Conservation (phyloP, 257 asterid genomes). For the Jasminum sambac region DNA sequence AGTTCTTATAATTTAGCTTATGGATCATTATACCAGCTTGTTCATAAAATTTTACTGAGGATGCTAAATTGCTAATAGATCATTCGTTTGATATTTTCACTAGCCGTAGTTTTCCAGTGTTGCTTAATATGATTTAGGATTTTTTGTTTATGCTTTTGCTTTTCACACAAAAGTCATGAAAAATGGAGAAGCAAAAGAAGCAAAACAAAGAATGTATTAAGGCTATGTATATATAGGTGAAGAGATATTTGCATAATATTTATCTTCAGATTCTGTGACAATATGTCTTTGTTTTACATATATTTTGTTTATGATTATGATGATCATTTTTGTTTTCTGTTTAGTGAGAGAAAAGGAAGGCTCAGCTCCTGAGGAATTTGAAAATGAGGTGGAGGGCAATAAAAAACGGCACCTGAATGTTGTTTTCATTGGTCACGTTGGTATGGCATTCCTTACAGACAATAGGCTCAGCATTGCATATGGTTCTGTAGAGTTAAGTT, state of each 20-base stretch:
- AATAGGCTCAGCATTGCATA: neutral
- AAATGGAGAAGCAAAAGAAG: neutral
- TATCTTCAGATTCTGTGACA: neutral
- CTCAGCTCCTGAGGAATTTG: constrained; percentile 45
- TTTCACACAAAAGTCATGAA: neutral
- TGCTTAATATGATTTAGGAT: neutral
- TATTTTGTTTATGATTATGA: constrained; percentile 4
- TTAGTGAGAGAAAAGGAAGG: constrained; percentile 50
- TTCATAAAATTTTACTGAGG: neutral
- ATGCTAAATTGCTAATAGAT: neutral
- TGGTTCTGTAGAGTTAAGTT: too few species aligned
- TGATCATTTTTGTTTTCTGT: constrained; percentile 15
- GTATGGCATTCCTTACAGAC: constrained; percentile 35
- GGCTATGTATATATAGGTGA: neutral
- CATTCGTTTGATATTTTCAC: neutral
- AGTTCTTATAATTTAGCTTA: neutral
- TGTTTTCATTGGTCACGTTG: constrained; percentile 96
- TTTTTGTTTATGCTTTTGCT: neutral
- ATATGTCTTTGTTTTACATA: neutral
- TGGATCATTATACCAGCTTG: neutral
- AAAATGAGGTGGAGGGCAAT: constrained; percentile 43
- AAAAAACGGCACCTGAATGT: constrained; percentile 89
- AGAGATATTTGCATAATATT: neutral
- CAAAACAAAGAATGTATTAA: neutral
- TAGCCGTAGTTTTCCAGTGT: neutral